Conservation (phyloP, 768 basidiomycete genomes). For the Suillus luteus region DNA sequence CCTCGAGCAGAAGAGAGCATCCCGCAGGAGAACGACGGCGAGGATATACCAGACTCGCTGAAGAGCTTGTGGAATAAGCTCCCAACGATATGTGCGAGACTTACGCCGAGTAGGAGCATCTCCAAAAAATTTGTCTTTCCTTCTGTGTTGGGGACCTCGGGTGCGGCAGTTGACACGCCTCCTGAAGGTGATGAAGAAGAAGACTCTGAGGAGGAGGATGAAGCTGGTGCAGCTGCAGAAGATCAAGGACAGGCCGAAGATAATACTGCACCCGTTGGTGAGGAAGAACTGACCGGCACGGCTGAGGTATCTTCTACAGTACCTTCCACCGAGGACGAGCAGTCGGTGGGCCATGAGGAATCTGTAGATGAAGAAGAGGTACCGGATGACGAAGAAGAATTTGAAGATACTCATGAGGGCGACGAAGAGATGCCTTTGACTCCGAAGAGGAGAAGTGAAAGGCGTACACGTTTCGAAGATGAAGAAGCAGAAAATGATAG, state of each 20-base stretch:
- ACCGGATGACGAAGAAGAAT: constrained; percentile 14
- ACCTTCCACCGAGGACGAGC: background rate
- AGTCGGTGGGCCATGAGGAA: background rate
- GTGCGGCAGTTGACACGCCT: background rate
- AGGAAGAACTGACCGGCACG: background rate
- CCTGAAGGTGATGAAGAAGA: background rate
- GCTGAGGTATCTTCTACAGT: background rate
- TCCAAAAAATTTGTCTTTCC: constrained; percentile 58
- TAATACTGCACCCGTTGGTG: background rate
- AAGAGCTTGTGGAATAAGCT: constrained; percentile 28
- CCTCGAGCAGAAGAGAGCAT: constrained; percentile 1
- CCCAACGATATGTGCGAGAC: constrained; percentile 44
- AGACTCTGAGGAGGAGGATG: constrained; percentile 10
- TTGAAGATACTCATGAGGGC: background rate
- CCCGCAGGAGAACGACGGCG: constrained; percentile 4
- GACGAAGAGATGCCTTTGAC: background rate
- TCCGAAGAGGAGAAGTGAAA: background rate
- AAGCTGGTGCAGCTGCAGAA: background rate
- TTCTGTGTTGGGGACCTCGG: constrained; percentile 9
- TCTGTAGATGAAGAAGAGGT: constrained; percentile 15
- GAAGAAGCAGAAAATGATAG: constrained; percentile 1
- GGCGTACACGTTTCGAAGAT: background rate
- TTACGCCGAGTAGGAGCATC: constrained; percentile 48
- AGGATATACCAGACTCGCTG: constrained; percentile 12
- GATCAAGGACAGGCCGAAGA: constrained; percentile 3